Conservation (phyloP, 1,284 basidiomycete genomes). For the Cronartium ribicola region DNA sequence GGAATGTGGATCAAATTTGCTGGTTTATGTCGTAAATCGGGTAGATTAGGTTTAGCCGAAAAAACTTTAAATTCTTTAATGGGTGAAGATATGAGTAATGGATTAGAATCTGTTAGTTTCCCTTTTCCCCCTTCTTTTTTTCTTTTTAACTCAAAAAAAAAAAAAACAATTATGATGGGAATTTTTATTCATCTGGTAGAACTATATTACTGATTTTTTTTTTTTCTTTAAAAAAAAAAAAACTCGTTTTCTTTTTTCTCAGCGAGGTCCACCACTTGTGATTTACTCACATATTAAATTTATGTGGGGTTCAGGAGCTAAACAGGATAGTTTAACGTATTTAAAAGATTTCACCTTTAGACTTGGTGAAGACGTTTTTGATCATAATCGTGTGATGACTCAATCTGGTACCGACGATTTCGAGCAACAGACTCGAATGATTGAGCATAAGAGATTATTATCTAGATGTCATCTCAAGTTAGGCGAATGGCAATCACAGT, state of each 20-base stretch:
- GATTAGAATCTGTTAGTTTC: slow-evolving; percentile 42
- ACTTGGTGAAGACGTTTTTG: slow-evolving; percentile 67
- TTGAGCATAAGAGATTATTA: slow-evolving; percentile 79
- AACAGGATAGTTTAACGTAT: slow-evolving; percentile 75
- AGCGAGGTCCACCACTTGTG: slow-evolving; percentile 87
- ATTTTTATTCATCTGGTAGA: not conserved
- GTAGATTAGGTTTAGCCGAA: slow-evolving; percentile 81
- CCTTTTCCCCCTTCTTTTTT: not conserved
- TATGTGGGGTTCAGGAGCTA: slow-evolving; percentile 84
- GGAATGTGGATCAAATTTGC: slow-evolving; percentile 97
- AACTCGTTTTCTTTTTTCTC: slow-evolving; percentile 49
- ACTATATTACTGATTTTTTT: slow-evolving; percentile 44
- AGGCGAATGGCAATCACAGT: slow-evolving; percentile 82
- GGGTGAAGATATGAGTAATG: slow-evolving; percentile 56
- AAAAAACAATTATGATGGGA: not conserved
- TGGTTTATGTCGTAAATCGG: slow-evolving; percentile 78
- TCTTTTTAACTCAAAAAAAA: too few species aligned
- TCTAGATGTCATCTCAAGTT: slow-evolving; percentile 96
- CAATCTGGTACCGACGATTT: slow-evolving; percentile 50
- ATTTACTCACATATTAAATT: slow-evolving; percentile 96
- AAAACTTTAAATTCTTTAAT: slow-evolving; percentile 93
- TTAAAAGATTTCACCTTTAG: slow-evolving; percentile 77
- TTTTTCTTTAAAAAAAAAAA: slow-evolving; percentile 54
- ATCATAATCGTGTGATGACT: slow-evolving; percentile 58
- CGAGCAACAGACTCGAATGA: slow-evolving; percentile 62